Conservation (phyloP, 176 grass and related monocot species). For the Poa pratensis region DNA sequence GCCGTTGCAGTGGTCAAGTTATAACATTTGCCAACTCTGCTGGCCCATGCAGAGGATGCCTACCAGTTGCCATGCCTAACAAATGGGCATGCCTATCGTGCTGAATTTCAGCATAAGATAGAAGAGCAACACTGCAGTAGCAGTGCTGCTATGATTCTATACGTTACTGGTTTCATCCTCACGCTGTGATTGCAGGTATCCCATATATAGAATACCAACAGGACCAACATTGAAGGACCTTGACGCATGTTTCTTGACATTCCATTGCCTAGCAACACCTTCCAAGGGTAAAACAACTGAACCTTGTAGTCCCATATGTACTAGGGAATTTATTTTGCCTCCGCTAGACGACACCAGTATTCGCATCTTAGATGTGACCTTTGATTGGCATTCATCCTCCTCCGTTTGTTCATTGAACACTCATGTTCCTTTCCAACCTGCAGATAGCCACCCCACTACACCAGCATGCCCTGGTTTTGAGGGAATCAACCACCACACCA, state of each 20-base stretch:
- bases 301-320: constrained; percentile 27
- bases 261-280: constrained; percentile 83
- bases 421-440: constrained; percentile 12
- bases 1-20: constrained; percentile 37
- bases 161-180: constrained; percentile 70
- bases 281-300: constrained; percentile 61
- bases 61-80: constrained; percentile 69
- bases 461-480: constrained; percentile 50
- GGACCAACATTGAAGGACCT: constrained; percentile 98
- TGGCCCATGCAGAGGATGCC: constrained; percentile 72
- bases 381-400: neutral
- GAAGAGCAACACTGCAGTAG: constrained; percentile 61
- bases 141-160: constrained; percentile 61
- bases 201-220: constrained; percentile 98
- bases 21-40: constrained; percentile 66
- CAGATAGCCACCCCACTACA: constrained; percentile 45
- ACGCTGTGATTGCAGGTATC: constrained; percentile 88
- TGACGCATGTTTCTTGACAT: constrained; percentile 98
- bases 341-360: neutral
- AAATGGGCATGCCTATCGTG: constrained; percentile 60
- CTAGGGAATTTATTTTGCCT: neutral
- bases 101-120: constrained; percentile 68
- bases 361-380: neutral
- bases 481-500: constrained; percentile 29
- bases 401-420: neutral